Base-by-base conservation (phyloP, 805 yeast genomes). In the Sungouiozyma ichnusensis region DNA sequence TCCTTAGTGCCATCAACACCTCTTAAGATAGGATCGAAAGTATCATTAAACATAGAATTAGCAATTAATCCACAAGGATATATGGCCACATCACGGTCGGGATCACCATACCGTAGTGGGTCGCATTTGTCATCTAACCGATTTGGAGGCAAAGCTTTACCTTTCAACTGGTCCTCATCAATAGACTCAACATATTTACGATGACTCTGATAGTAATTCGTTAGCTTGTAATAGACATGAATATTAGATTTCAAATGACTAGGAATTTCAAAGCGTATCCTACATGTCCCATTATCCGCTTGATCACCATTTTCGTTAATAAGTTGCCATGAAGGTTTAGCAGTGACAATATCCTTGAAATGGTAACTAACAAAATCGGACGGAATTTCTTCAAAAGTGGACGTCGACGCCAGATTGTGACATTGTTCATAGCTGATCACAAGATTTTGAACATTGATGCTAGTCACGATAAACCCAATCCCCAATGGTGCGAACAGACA, bases 151-250 rank as follows among this genome's bases (percentile, higher is more conserved):
- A 82, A 78, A 3, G 87, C 85, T 20, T 73, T 59, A 3, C 98
- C 98, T 45, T 77, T 76, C 40, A 90, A 60, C 64, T 90, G 98
- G 34, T 73, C 69, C 60, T 81, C 74, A 59, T 87, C 94, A 61
- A 73, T 83, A 9, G 94, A 82, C 48, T 78, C 80, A 29, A 90
- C 96, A 58, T 87, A 92, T 48, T 92, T 84, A 47, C 98, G 76
- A 66, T 90, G 97, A 62, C 92, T 90, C 61, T 92, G 97, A 62
- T 74, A 87, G 62, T 87, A 92, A 58, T 86, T 86, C 27, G 97
- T 87, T 55, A 90, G 68, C 49, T 79, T 77, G 66, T 90, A 90
- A 65, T 85, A 92, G 49, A 86, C 57, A 58, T 71, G 86, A 5
- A 87, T 59, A 3, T 95, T 86, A 2, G 80, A 74, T 31, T 76